Conservation (phyloP, 192 early-diverging fungal species). For the Phycomyces blakesleeanus region DNA sequence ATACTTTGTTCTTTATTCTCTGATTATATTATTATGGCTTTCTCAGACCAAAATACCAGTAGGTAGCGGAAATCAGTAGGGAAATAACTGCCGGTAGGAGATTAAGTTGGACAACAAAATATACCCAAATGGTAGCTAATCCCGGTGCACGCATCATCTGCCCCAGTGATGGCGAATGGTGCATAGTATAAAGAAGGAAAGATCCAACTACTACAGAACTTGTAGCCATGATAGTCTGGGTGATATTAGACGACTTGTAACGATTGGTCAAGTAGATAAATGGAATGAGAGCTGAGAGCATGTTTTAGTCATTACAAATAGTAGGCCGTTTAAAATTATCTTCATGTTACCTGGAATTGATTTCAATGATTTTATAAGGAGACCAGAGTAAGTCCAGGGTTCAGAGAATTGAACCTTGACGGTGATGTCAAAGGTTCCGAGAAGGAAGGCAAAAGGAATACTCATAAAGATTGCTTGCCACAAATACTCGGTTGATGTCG, state of each 20-base stretch:
- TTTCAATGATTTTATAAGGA: slow-evolving; percentile 12
- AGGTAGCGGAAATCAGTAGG: slow-evolving; percentile 37
- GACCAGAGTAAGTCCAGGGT: slow-evolving; percentile 22
- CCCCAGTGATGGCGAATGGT: slow-evolving; percentile 62
- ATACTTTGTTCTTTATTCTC: neutral
- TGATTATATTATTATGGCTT: slow-evolving; percentile 9
- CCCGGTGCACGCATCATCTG: slow-evolving; percentile 70
- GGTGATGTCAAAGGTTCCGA: slow-evolving; percentile 35
- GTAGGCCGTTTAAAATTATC: too few species aligned
- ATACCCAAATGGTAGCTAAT: slow-evolving; percentile 67
- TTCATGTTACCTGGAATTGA: slow-evolving; percentile 31
- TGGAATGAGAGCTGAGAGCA: slow-evolving; percentile 43
- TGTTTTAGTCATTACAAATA: too few species aligned
- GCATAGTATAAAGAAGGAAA: slow-evolving; percentile 61
- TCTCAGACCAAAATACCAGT: slow-evolving; percentile 45
- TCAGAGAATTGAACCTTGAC: slow-evolving; percentile 36
- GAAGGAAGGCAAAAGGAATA: slow-evolving; percentile 33
- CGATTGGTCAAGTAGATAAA: slow-evolving; percentile 61
- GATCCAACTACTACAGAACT: slow-evolving; percentile 49
- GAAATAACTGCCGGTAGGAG: slow-evolving; percentile 43
- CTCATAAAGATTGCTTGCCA: slow-evolving; percentile 33
- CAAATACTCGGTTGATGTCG: slow-evolving; percentile 22
- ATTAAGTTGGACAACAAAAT: slow-evolving; percentile 50
- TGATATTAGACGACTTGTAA: slow-evolving; percentile 41
- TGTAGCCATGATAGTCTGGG: slow-evolving; percentile 48